These are phyloP conservation scores for Trichopus zeylanicus DNA, from an alignment of 116 monocot genomes.

Conservation along the genomic window DNA sequence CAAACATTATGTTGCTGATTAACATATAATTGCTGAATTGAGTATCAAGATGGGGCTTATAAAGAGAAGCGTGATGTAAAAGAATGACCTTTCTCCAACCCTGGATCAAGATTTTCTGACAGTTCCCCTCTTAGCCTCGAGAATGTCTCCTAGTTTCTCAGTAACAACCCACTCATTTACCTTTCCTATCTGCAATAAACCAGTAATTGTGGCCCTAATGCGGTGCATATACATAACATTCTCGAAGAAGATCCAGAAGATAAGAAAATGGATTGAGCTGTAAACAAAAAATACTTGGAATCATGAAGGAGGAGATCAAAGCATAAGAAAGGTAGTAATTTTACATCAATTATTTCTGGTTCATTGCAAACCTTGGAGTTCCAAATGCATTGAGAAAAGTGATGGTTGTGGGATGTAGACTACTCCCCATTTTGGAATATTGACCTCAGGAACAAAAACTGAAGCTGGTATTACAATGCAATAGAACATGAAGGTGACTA, in stretches of 20 bases:
- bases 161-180: constrained; percentile 67
- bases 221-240: constrained; percentile 66
- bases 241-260: constrained; percentile 57
- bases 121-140: constrained; percentile 12
- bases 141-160: constrained; percentile 41
- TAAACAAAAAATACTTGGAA: background rate
- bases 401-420: constrained; percentile 56
- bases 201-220: constrained; percentile 34
- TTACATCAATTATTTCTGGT: background rate
- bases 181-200: constrained; percentile 34
- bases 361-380: constrained; percentile 31
- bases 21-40: no score
- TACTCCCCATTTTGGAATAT: constrained; percentile 51
- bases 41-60: background rate
- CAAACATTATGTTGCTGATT: no score
- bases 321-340: background rate
- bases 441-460: constrained; percentile 52
- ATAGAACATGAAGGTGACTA: constrained; percentile 48
- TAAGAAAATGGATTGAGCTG: constrained; percentile 35
- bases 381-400: constrained; percentile 46
- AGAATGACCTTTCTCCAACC: constrained; percentile 28
- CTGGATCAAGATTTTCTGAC: constrained; percentile 17
- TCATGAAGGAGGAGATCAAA: background rate
- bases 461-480: constrained; percentile 44
- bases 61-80: background rate